Conservation (phyloP, 2,329 filamentous ascomycete species). For the Aspergillus costaricaensis region DNA sequence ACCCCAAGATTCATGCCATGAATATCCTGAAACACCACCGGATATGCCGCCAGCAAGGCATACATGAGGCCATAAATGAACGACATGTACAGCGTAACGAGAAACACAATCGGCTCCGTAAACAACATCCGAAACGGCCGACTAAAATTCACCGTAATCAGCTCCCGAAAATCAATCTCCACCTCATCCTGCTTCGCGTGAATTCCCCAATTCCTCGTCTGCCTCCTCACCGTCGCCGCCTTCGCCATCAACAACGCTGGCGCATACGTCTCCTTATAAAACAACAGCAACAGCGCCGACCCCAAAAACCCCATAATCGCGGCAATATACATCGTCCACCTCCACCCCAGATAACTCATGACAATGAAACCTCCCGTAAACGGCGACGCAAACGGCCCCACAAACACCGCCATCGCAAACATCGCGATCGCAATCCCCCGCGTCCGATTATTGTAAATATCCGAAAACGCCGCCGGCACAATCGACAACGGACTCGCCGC, state of each 20-base stretch:
- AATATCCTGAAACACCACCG: slow-evolving; percentile 29
- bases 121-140: slow-evolving; percentile 44
- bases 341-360: slow-evolving; percentile 51
- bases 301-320: slow-evolving; percentile 56
- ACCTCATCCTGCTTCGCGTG: slow-evolving; percentile 57
- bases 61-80: slow-evolving; percentile 36
- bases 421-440: slow-evolving; percentile 48
- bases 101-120: slow-evolving; percentile 43
- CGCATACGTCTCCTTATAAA: slow-evolving; percentile 58
- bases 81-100: slow-evolving; percentile 34
- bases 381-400: slow-evolving; percentile 51
- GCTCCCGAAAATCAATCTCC: slow-evolving; percentile 51
- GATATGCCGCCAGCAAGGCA: slow-evolving; percentile 32
- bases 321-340: slow-evolving; percentile 55
- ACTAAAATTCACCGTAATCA: slow-evolving; percentile 52
- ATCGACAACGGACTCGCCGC: slow-evolving; percentile 46
- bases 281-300: slow-evolving; percentile 38
- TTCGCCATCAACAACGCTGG: slow-evolving; percentile 39
- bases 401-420: slow-evolving; percentile 53
- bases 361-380: slow-evolving; percentile 55
- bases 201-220: slow-evolving; percentile 61
- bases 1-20: slow-evolving; percentile 32
- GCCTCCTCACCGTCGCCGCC: slow-evolving; percentile 52
- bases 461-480: slow-evolving; percentile 46
- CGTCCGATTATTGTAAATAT: slow-evolving; percentile 52